A percentile compares a stretch with the other conserved stretches of the same genome.
phyloP scores from a whole-genome alignment of 2,329 filamentous ascomycete genomes.

The Penicillium sp. region DNA sequence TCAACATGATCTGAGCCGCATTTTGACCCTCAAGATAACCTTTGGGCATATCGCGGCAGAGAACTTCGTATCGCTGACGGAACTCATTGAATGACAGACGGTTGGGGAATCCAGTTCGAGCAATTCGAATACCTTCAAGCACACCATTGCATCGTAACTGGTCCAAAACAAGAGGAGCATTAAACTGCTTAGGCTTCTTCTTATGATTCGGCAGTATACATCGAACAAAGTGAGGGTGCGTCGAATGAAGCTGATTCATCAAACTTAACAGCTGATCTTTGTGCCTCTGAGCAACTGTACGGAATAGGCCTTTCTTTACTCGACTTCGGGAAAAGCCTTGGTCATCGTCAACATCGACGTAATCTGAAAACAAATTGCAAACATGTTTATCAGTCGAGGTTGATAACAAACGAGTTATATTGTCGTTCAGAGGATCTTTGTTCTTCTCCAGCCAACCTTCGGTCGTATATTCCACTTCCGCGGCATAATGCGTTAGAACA shows the following conservation, averaged over 20 bases:
- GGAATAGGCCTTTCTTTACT: conserved; percentile 95
- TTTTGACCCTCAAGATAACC: conserved; percentile 88
- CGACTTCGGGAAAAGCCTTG: conserved; percentile 64
- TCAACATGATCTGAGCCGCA: conserved; percentile 79
- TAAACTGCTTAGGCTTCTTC: conserved; percentile 90
- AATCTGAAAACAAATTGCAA: conserved; percentile 81
- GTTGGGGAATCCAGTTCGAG: conserved; percentile 94
- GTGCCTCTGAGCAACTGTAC: conserved; percentile 92
- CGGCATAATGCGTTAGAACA: conserved; percentile 93
- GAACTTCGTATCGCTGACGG: conserved; percentile 89
- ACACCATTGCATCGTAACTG: conserved; percentile 99
- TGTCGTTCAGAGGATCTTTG: conserved; percentile 97
- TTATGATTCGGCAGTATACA: conserved; percentile 98
- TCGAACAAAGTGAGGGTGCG: conserved; percentile 95
- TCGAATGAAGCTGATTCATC: conserved; percentile 91
- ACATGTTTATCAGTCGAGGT: conserved; percentile 79
- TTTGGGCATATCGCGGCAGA: conserved; percentile 83
- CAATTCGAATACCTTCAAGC: conserved; percentile 95
- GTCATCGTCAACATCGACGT: conserved; percentile 75
- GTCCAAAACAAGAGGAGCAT: conserved; percentile 86
- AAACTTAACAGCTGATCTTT: conserved; percentile 97
- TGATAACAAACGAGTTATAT: conserved; percentile 83
- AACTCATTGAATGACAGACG: conserved; percentile 89
- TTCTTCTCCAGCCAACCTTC: conserved; percentile 97
- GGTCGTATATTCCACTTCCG: conserved; percentile 95